These are phyloP conservation scores for Colletotrichum caudatum DNA, from an alignment of 2,329 filamentous ascomycete species.

Conservation along the genomic window DNA sequence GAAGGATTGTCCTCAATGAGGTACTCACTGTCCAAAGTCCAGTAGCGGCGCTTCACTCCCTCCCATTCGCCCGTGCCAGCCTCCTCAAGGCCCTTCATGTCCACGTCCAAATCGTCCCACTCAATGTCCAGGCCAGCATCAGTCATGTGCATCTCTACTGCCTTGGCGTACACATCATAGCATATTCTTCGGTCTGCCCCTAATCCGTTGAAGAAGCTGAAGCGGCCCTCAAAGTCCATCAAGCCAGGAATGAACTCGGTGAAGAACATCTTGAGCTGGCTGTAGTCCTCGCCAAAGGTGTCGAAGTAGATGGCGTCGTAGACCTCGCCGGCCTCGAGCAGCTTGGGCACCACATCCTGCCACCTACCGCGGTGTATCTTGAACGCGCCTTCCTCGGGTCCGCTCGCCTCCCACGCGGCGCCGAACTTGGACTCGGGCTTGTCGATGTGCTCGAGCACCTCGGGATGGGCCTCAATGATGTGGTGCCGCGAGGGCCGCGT, in stretches of 20 bases:
- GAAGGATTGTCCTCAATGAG: neutral
- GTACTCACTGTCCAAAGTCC: slow-evolving; percentile 79
- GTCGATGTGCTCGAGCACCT: slow-evolving; percentile 75
- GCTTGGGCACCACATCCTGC: slow-evolving; percentile 81
- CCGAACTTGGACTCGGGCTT: slow-evolving; percentile 64
- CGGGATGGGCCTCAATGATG: slow-evolving; percentile 87
- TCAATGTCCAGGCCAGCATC: slow-evolving; percentile 92
- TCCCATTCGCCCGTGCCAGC: slow-evolving; percentile 84
- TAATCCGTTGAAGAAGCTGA: slow-evolving; percentile 91
- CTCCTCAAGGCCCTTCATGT: slow-evolving; percentile 72
- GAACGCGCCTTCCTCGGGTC: slow-evolving; percentile 74
- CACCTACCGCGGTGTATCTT: slow-evolving; percentile 80
- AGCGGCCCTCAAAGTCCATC: slow-evolving; percentile 77
- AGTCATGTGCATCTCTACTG: slow-evolving; percentile 89
- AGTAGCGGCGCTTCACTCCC: slow-evolving; percentile 89
- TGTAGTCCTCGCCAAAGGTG: slow-evolving; percentile 95
- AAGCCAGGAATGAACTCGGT: slow-evolving; percentile 86
- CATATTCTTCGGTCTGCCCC: slow-evolving; percentile 92
- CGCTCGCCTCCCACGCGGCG: slow-evolving; percentile 64
- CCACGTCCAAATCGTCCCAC: slow-evolving; percentile 83
- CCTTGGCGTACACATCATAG: slow-evolving; percentile 95
- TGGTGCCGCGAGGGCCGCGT: slow-evolving; percentile 79
- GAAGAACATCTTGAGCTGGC: slow-evolving; percentile 87
- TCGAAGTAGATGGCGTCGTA: slow-evolving; percentile 97
- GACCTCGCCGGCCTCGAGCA: slow-evolving; percentile 75